phyloP scores from a whole-genome alignment of 78 protist species.

The Speleostelium caveatum region DNA sequence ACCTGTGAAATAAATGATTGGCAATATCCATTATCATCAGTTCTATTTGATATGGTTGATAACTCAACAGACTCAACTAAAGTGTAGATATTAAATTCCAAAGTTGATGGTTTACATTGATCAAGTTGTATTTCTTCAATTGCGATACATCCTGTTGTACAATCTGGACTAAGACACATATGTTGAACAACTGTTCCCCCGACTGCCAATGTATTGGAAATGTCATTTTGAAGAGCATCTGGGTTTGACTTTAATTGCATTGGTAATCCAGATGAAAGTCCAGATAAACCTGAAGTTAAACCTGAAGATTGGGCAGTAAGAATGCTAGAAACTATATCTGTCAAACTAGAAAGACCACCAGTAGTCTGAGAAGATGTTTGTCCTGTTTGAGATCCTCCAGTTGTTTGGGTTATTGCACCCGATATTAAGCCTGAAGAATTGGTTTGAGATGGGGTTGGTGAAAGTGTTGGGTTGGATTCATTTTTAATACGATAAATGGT shows the following conservation, averaged over 20 bases:
- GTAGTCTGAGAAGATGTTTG: not conserved
- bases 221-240: not conserved
- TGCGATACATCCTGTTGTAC: not conserved
- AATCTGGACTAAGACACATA: not conserved
- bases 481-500: no score
- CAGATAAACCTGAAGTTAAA: not conserved
- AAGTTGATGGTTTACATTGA: not conserved
- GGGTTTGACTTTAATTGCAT: no score
- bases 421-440: not conserved
- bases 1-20: not conserved
- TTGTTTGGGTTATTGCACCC: not conserved
- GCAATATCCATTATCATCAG: no score
- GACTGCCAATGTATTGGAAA: not conserved
- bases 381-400: not conserved
- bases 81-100: not conserved
- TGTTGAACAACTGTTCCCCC: not conserved
- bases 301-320: not conserved
- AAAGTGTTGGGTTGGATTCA: not conserved
- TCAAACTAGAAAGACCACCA: not conserved
- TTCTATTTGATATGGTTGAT: not conserved
- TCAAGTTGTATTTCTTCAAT: not conserved
- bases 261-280: not conserved
- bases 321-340: not conserved
- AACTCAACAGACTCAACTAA: not conserved
- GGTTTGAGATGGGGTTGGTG: not conserved